These are phyloP conservation scores for Mucor racemosus DNA, from an alignment of 371 early-diverging fungal species.

Conservation along the genomic window DNA sequence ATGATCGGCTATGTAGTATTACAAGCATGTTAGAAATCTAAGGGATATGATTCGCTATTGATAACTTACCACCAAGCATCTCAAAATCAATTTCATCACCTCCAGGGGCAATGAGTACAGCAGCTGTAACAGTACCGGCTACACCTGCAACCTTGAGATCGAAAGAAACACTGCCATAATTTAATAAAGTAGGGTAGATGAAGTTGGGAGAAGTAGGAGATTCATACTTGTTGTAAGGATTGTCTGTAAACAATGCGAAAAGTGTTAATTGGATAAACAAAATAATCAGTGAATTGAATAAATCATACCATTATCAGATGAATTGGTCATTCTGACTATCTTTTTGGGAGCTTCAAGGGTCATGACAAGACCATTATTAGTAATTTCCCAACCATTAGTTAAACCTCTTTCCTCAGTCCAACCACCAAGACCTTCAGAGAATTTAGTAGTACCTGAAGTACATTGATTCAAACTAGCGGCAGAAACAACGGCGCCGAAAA, in stretches of 20 bases:
- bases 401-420: constrained; percentile 34
- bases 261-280: not conserved
- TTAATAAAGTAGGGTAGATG: constrained; percentile 25
- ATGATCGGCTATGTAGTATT: constrained; percentile 23
- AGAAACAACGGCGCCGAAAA: not conserved
- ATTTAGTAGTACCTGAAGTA: not conserved
- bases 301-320: constrained; percentile 12
- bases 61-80: constrained; percentile 32
- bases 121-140: constrained; percentile 44
- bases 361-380: constrained; percentile 37
- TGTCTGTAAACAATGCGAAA: constrained; percentile 14
- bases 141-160: constrained; percentile 30
- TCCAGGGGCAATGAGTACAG: constrained; percentile 34
- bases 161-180: constrained; percentile 38
- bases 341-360: constrained; percentile 33
- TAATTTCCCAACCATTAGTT: constrained; percentile 23
- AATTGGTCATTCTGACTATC: constrained; percentile 12
- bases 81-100: constrained; percentile 54
- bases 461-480: constrained; percentile 8
- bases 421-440: constrained; percentile 22
- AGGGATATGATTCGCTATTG: not conserved
- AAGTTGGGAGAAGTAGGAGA: constrained; percentile 36
- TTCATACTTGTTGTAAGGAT: constrained; percentile 41
- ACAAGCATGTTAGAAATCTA: not conserved
- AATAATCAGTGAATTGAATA: not conserved